Evolutionary conservation across 2,329 filamentous ascomycete genomes (phyloP).

Genomic region (Claviceps sp.): DNA sequence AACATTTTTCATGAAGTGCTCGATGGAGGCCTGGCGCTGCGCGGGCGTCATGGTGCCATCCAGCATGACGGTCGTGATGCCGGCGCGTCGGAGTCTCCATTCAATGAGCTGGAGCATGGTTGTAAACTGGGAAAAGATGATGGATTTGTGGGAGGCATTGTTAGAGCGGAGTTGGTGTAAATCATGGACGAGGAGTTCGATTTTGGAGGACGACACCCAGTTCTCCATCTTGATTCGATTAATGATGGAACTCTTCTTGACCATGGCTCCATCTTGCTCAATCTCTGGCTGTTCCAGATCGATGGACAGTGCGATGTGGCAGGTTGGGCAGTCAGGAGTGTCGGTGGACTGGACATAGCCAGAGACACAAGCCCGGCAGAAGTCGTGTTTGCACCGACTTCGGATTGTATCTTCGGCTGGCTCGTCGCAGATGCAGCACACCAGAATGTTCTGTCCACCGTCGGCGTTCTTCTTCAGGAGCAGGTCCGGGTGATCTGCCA

Average conservation of each 20-base stretch:
- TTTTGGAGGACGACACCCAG: constrained; percentile 97
- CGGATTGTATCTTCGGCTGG: constrained; percentile 88
- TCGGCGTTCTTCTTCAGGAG: constrained; percentile 78
- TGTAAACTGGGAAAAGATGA: constrained; percentile 95
- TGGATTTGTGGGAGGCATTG: constrained; percentile 89
- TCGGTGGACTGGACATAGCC: constrained; percentile 61
- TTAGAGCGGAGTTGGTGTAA: constrained; percentile 83
- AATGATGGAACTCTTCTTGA: constrained; percentile 96
- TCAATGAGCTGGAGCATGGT: constrained; percentile 95
- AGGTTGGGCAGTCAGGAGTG: constrained; percentile 70
- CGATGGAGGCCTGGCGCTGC: constrained; percentile 84
- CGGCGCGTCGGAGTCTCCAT: constrained; percentile 90
- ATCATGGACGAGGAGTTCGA: constrained; percentile 90
- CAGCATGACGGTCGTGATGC: constrained; percentile 95
- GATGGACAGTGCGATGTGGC: constrained; percentile 79
- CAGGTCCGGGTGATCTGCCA: constrained; percentile 90
- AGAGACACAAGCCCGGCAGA: constrained; percentile 28
- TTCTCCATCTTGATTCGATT: constrained; percentile 98
- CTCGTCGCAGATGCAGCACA: constrained; percentile 94
- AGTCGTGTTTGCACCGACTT: constrained; percentile 81
- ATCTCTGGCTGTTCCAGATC: constrained; percentile 93
- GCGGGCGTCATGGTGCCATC: constrained; percentile 95
- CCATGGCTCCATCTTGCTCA: constrained; percentile 71
- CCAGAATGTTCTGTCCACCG: constrained; percentile 77
- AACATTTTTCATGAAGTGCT: constrained; percentile 91